These are phyloP conservation scores for Acanthamoeba triangularis DNA, from an alignment of 208 protist species.

Conservation along the genomic window DNA sequence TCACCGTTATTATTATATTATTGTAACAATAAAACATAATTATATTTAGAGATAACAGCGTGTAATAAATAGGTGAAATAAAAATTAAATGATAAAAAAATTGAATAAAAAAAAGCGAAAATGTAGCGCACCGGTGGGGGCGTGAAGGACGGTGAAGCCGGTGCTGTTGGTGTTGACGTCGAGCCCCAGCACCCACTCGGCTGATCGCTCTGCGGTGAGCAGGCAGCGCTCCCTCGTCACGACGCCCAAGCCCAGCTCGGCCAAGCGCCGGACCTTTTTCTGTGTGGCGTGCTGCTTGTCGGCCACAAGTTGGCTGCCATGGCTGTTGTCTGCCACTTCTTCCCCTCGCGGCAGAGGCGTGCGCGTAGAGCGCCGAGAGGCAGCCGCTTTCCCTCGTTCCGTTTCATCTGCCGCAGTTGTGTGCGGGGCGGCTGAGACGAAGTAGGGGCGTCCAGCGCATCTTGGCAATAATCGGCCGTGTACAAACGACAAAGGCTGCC, in stretches of 20 bases:
- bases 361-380: neutral
- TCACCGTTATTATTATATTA: too few species aligned
- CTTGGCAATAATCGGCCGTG: too few species aligned
- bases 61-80: too few species aligned
- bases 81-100: neutral
- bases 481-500: too few species aligned
- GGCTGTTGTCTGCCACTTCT: neutral
- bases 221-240: neutral
- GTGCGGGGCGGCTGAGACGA: too few species aligned
- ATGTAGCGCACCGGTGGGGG: neutral
- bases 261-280: neutral
- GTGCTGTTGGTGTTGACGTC: slow-evolving; percentile 66
- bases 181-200: slow-evolving; percentile 29
- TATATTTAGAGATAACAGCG: too few species aligned
- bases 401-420: too few species aligned
- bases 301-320: too few species aligned
- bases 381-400: neutral
- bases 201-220: neutral
- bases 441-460: too few species aligned
- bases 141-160: slow-evolving; percentile 31
- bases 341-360: neutral
- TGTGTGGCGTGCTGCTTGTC: neutral
- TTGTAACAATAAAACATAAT: too few species aligned
- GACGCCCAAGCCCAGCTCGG: neutral
- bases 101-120: neutral